A percentile compares a stretch with the other conserved stretches of the same genome.
phyloP scores from a whole-genome alignment of 2,329 filamentous ascomycete genomes.

The Microthyrium microscopicum region DNA sequence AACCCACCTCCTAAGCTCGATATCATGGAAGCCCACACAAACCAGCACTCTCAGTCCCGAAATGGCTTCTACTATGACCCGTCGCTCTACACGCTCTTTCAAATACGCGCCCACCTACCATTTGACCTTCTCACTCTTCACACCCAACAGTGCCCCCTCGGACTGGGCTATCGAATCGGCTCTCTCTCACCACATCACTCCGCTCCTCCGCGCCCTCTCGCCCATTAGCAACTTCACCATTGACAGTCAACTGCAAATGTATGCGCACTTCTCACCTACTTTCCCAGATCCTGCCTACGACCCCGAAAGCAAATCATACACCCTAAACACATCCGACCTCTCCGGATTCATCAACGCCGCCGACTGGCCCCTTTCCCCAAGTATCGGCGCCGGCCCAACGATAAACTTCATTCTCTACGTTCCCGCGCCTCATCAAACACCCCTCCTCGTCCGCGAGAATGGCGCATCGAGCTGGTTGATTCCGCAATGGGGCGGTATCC shows the following conservation, averaged over 20 bases:
- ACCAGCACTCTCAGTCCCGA: slow-evolving; percentile 35
- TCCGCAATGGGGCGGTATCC: slow-evolving; percentile 81
- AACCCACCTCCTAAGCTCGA: slow-evolving; percentile 27
- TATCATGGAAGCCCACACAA: slow-evolving; percentile 30
- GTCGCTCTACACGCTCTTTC: slow-evolving; percentile 65
- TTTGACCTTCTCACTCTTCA: slow-evolving; percentile 89
- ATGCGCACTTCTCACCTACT: slow-evolving; percentile 53
- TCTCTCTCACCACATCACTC: slow-evolving; percentile 63
- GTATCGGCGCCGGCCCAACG: slow-evolving; percentile 81
- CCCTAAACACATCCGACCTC: slow-evolving; percentile 67
- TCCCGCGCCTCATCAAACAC: slow-evolving; percentile 49
- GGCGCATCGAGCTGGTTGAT: slow-evolving; percentile 66
- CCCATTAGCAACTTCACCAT: slow-evolving; percentile 90
- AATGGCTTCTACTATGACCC: slow-evolving; percentile 35
- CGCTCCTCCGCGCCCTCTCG: slow-evolving; percentile 61
- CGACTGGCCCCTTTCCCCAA: slow-evolving; percentile 91
- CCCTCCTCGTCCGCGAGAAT: slow-evolving; percentile 42
- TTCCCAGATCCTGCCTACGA: slow-evolving; percentile 41
- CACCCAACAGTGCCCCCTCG: slow-evolving; percentile 57
- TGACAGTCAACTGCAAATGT: slow-evolving; percentile 90
- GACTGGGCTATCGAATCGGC: slow-evolving; percentile 83
- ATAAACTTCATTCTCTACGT: slow-evolving; percentile 93
- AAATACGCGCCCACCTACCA: slow-evolving; percentile 92
- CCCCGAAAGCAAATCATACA: slow-evolving; percentile 40
- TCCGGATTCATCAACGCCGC: slow-evolving; percentile 94